Evolutionary conservation across 225 moss, liverwort and hornwort species (phyloP), one percentile per base, ranked within the genome.

Genomic region (Asterella californica): DNA sequence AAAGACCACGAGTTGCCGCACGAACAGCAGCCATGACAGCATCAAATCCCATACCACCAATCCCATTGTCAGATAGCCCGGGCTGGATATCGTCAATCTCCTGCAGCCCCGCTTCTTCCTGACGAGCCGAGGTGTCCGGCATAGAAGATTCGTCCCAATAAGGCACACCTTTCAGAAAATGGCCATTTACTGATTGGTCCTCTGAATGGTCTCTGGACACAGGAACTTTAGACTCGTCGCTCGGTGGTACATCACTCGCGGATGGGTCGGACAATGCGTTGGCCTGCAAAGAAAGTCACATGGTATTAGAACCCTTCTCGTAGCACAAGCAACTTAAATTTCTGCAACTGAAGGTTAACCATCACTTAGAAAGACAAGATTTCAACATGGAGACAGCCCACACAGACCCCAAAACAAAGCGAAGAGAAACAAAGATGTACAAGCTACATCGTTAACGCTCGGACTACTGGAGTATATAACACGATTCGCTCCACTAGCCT

Each of bases 21-120:
- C 83, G 83, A 2, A 88, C 84, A 25, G 86, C 86, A 69, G 86
- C 88, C 74, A 86, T n/a, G 18, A 88, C 88, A 65, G 86, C 86
- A 37, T 88, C 88, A 62, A 86, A 76, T 37, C 75, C 86, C 88
- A 86, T 88, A n/a, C 86, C 86, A 67, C 82, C 83, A 10, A 78
- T 60, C 17, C 60, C 81, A 79, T 75, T 81, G 30, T 82, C 59
- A 68, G 82, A 78, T 25, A 36, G 62, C 6, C 74, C 77, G 9
- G 45, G 69, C 38, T 74, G 34, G 7, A 37, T 0, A 17, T 81
- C 81, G 14, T 79, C 73, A 27, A n/a, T 74, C 22, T 82, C 81
- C 64, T 76, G 27, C 15, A 63, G 42, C 36, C 47, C 79, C 34
- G 64, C 70, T 25, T 76, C 84, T 30, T n/a, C 82, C 42, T 54